A percentile compares a stretch with the other conserved stretches of the same genome.
These are phyloP conservation scores for Starmerella stigmatis DNA, from an alignment of 805 yeast species.

Conservation along the genomic window DNA sequence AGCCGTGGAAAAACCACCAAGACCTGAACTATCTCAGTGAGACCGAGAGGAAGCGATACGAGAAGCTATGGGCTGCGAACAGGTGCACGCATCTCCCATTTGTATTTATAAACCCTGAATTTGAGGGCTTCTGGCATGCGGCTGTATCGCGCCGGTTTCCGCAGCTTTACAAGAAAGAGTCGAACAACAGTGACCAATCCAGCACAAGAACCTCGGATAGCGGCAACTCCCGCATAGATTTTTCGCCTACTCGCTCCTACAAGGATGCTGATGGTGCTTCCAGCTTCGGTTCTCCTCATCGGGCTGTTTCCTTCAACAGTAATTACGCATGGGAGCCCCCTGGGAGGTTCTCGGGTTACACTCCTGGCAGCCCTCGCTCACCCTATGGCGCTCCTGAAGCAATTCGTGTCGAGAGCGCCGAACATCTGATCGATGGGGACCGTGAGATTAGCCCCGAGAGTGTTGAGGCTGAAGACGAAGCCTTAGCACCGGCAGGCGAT, in stretches of 20 bases:
- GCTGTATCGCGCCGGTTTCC: conserved; percentile 7
- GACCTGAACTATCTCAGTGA: conserved; percentile 40
- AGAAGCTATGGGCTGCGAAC: conserved; percentile 89
- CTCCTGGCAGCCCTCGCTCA: neutral
- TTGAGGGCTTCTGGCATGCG: conserved; percentile 14
- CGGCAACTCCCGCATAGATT: neutral
- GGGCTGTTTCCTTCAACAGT: too few relatives aligned
- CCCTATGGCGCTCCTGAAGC: neutral
- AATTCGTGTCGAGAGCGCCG: neutral
- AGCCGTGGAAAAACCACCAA: conserved; percentile 86
- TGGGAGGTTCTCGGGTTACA: too few relatives aligned
- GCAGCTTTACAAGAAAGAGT: conserved; percentile 2
- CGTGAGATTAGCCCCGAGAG: conserved; percentile 5
- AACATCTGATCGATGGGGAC: neutral
- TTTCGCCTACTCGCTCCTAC: neutral
- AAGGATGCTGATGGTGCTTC: neutral
- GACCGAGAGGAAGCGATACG: conserved; percentile 76
- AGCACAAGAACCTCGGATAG: neutral
- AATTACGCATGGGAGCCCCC: too few relatives aligned
- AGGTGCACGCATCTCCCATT: conserved; percentile 39
- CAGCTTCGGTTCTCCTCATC: neutral
- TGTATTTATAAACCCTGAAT: conserved; percentile 11
- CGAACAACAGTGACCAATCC: neutral
- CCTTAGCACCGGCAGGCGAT: too few relatives aligned
- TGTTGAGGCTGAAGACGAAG: neutral